Evolutionary conservation across 305 asterid species (phyloP).

Genomic region (Euphrasia arctica): DNA sequence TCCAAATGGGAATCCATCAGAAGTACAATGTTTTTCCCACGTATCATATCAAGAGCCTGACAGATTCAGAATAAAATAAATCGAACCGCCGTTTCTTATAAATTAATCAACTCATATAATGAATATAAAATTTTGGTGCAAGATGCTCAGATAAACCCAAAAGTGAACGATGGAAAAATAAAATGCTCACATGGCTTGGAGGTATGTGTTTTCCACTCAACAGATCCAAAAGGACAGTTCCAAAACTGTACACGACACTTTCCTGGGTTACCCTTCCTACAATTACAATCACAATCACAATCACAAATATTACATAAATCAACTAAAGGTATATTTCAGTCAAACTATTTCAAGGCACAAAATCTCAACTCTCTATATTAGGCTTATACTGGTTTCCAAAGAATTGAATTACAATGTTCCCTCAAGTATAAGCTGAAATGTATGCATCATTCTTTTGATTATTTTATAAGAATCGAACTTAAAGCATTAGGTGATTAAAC

Average conservation of each 20-base stretch:
- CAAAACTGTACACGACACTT: slow-evolving; percentile 63
- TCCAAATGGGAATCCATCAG: slow-evolving; percentile 97
- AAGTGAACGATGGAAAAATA: not conserved
- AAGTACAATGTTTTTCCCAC: slow-evolving; percentile 87
- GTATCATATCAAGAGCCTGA: slow-evolving; percentile 96
- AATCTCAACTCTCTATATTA: not conserved
- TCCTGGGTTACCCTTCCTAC: slow-evolving; percentile 64
- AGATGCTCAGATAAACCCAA: not conserved
- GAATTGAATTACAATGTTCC: not conserved
- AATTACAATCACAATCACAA: not conserved
- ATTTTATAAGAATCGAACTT: not conserved
- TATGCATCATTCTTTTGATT: not conserved
- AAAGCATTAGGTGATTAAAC: not conserved
- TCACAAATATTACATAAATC: too few relatives aligned
- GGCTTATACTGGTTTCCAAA: not conserved
- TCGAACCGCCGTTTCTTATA: not conserved
- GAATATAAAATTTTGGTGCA: not conserved
- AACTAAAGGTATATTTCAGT: not conserved
- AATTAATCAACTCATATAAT: not conserved
- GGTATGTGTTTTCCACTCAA: slow-evolving; percentile 63
- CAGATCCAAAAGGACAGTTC: slow-evolving; percentile 62
- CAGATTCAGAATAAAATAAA: slow-evolving; percentile 16
- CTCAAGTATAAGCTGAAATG: not conserved
- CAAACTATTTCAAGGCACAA: not conserved
- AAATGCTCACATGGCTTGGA: slow-evolving; percentile 48